A percentile compares a stretch with the other conserved stretches of the same genome.
Evolutionary conservation across 768 basidiomycete genomes (phyloP).

Genomic region (Suillus weaverae): DNA sequence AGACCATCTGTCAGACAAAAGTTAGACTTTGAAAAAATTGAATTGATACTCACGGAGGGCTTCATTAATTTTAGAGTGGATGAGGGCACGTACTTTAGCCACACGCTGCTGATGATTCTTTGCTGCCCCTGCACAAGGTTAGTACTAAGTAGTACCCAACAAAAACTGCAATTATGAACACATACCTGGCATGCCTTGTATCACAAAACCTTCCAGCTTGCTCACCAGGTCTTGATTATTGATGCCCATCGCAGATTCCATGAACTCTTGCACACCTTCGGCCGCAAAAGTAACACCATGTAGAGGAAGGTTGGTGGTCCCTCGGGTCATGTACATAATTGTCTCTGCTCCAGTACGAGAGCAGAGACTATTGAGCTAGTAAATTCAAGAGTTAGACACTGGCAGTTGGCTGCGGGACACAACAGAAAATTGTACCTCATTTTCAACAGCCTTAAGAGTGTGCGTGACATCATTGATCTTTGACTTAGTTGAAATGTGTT

Average conservation of each 20-base stretch:
- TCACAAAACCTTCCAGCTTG: conserved; percentile 10
- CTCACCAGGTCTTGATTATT: conserved; percentile 8
- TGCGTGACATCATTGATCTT: conserved; percentile 11
- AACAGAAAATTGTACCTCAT: conserved; percentile 5
- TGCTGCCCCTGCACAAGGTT: conserved; percentile 1
- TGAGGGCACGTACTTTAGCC: background rate
- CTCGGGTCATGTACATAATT: conserved; percentile 3
- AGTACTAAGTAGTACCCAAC: background rate
- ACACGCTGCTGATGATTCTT: conserved; percentile 4
- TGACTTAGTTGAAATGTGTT: conserved; percentile 6
- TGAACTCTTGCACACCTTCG: conserved; percentile 5
- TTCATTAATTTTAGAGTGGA: background rate
- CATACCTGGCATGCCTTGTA: conserved; percentile 9
- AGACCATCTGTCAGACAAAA: background rate
- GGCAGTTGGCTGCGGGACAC: background rate
- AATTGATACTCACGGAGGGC: background rate
- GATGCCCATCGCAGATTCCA: conserved; percentile 7
- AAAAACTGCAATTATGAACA: background rate
- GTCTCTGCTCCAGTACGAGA: conserved; percentile 9
- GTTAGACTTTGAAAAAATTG: too few species aligned
- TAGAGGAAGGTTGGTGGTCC: conserved; percentile 6
- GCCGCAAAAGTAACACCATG: conserved; percentile 8
- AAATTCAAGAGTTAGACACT: background rate
- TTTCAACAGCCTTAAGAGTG: conserved; percentile 6
- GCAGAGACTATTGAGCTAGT: conserved; percentile 6